Conservation (phyloP, 2,329 filamentous ascomycete species). For the Endoconidiophora polonica region DNA sequence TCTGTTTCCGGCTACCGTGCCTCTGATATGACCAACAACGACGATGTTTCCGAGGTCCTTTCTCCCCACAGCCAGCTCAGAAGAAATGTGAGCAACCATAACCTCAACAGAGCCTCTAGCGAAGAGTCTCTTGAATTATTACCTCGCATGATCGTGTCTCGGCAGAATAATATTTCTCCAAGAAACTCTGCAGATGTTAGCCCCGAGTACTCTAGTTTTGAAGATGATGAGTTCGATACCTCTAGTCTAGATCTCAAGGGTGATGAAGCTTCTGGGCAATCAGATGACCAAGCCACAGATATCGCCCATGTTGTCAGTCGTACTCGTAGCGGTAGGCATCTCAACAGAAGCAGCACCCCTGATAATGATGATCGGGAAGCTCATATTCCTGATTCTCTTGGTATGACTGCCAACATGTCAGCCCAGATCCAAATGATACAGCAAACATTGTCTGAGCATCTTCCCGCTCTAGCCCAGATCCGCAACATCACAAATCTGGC, state of each 20-base stretch:
- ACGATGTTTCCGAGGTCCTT: slow-evolving; percentile 4
- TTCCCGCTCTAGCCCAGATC: slow-evolving; percentile 34
- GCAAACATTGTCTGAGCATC: slow-evolving; percentile 46
- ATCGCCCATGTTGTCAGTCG: background rate
- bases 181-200: slow-evolving; percentile 1
- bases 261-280: slow-evolving; percentile 22
- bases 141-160: slow-evolving; percentile 7
- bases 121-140: slow-evolving; percentile 9
- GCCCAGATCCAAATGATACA: slow-evolving; percentile 64
- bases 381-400: slow-evolving; percentile 25
- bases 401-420: slow-evolving; percentile 56
- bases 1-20: slow-evolving; percentile 17
- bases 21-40: slow-evolving; percentile 5
- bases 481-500: slow-evolving; percentile 32
- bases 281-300: background rate
- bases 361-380: slow-evolving; percentile 1
- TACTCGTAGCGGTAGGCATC: background rate
- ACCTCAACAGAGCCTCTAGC: slow-evolving; percentile 5
- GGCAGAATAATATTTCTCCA: background rate
- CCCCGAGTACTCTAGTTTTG: slow-evolving; percentile 29
- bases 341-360: slow-evolving; percentile 5
- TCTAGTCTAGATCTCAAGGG: slow-evolving; percentile 23
- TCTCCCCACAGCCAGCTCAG: slow-evolving; percentile 12
- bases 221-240: slow-evolving; percentile 27
- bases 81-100: slow-evolving; percentile 10